These are phyloP conservation scores for Xerocomus nothofagi DNA, from an alignment of 1,284 basidiomycete genomes.

Conservation along the genomic window DNA sequence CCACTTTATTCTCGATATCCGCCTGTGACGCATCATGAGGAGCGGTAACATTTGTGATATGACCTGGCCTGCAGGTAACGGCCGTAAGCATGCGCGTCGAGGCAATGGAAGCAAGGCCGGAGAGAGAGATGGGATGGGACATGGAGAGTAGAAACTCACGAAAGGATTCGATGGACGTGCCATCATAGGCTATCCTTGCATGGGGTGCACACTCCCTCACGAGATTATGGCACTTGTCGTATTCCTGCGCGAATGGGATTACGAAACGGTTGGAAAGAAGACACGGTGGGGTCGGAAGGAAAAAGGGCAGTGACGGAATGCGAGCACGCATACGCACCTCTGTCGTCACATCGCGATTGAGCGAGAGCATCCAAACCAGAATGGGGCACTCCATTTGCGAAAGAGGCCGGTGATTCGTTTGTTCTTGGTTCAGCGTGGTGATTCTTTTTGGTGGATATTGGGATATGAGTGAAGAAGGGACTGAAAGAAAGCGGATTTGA, in stretches of 20 bases:
- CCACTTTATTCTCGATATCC: slow-evolving; percentile 74
- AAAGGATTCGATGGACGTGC: slow-evolving; percentile 57
- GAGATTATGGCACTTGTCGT: slow-evolving; percentile 59
- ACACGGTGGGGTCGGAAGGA: too few relatives aligned
- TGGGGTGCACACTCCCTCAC: slow-evolving; percentile 57
- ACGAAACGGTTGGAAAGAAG: not conserved
- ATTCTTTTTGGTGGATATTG: not conserved
- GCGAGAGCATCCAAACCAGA: slow-evolving; percentile 73
- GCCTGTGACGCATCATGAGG: slow-evolving; percentile 80
- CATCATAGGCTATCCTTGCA: slow-evolving; percentile 51
- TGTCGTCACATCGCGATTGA: slow-evolving; percentile 68
- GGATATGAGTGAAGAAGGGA: slow-evolving; percentile 3
- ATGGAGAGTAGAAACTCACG: slow-evolving; percentile 44
- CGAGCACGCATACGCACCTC: slow-evolving; percentile 44
- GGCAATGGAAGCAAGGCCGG: not conserved
- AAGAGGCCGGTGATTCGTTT: not conserved
- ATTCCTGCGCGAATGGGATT: slow-evolving; percentile 49
- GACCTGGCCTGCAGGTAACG: slow-evolving; percentile 51
- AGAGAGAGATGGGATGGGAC: not conserved
- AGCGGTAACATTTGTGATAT: slow-evolving; percentile 73
- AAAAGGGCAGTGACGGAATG: not conserved
- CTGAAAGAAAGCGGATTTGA: slow-evolving; percentile 1
- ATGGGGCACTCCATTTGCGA: slow-evolving; percentile 56
- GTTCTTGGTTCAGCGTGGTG: not conserved
- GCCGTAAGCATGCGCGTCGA: not conserved